Conservation (phyloP, 305 asterid species). For the Striga hermonthica region DNA sequence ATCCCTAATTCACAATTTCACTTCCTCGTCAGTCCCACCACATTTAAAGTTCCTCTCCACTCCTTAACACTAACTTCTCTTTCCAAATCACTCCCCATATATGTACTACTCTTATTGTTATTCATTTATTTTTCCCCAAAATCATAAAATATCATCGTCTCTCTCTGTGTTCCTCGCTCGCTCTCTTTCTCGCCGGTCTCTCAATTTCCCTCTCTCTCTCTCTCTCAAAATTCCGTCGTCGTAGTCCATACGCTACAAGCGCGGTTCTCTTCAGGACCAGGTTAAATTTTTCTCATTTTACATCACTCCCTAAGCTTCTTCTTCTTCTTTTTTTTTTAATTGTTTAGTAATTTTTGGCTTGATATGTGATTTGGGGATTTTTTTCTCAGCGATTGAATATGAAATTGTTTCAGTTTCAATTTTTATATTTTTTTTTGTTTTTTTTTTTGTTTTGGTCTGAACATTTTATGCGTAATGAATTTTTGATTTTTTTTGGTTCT, state of each 20-base stretch:
- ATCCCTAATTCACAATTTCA: no score
- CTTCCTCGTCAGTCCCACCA: no score
- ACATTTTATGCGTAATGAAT: background rate
- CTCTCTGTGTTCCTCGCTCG: no score
- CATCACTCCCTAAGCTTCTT: background rate
- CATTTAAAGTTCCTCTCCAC: no score
- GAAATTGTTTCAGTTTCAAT: background rate
- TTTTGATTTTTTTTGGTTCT: constrained; percentile 17
- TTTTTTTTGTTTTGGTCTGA: background rate
- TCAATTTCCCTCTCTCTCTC: no score
- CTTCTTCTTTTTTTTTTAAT: background rate
- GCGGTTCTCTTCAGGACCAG: constrained; percentile 87
- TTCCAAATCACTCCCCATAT: no score
- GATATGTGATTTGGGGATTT: background rate
- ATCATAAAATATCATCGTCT: no score
- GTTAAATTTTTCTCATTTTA: constrained; percentile 32
- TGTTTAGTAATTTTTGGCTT: background rate
- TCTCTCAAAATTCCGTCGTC: no score
- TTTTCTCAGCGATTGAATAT: background rate
- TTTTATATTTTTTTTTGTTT: background rate
- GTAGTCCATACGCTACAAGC: constrained; percentile 63
- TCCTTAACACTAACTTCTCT: no score
- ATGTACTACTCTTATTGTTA: no score
- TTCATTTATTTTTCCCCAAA: no score
- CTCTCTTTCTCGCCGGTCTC: no score